Evolutionary conservation across 2,329 filamentous ascomycete genomes (phyloP), one percentile per base, ranked within the genome.

Genomic region (Lithohypha guttulata): DNA sequence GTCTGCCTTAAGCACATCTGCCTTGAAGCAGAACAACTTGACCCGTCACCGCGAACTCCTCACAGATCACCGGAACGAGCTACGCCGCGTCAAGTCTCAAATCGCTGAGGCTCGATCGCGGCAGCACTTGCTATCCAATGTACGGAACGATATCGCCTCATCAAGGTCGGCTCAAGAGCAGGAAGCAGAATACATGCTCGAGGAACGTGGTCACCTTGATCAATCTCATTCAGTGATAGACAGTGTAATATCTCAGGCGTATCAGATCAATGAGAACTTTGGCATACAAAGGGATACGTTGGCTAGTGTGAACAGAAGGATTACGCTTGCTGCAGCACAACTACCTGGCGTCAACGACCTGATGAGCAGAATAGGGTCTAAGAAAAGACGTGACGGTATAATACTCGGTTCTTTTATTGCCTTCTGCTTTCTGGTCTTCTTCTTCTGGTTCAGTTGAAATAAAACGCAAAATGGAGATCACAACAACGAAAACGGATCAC

Each of bases 181-280:
- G 39, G 91, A 96, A 64, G 85, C 85, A 32, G 89, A 98, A 45
- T 98, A 96, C 67, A 95, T 98, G 87, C 73, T 98, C 19, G 81
- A 84, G 53, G 91, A 98, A 70, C 75, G 91, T 36, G 68, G 70
- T 46, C 75, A 83, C 48, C 77, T 98, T 55, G 91, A 98, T 57
- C 81, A 85, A 58, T 93, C 84, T 55, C 82, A 96, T 62, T 81
- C 77, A 51, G 79, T 93, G 69, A 81, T 85, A 33, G 91, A 98
- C 59, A 82, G 76, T 46, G 86, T 98, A 22, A 70, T 98, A 43
- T 87, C 81, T 57, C 91, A 96, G 66, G 91, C 91, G 6, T 98
- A 98, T 63, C 87, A 89, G 8, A 85, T 96, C 38, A 93, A 94
- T 58, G 86, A 96, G 64, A 87, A 71, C 59, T 96, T 98, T 59